Conservation (phyloP, 208 protist species). For the Acanthamoeba lenticulata region DNA sequence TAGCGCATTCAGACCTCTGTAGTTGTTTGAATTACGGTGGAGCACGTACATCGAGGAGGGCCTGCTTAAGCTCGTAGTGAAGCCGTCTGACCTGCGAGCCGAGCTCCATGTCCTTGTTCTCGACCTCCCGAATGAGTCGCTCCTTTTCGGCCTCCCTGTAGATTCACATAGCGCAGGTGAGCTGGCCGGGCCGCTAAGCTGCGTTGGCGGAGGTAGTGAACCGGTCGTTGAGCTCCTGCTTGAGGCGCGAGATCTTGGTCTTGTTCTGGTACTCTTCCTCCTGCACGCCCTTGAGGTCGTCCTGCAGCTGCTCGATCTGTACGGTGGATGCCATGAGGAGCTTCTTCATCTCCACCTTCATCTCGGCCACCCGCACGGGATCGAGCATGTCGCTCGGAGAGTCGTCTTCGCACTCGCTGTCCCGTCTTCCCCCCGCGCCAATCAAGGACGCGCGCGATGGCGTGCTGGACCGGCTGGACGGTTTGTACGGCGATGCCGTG, state of each 20-base stretch:
- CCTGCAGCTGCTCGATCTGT: slow-evolving; percentile 68
- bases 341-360: slow-evolving; percentile 58
- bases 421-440: background rate
- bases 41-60: background rate
- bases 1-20: background rate
- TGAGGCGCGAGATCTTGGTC: background rate
- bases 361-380: slow-evolving; percentile 48
- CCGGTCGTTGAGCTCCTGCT: slow-evolving; percentile 12
- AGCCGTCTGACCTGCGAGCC: slow-evolving; percentile 9
- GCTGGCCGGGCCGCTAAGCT: too few relatives aligned
- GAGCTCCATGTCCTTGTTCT: slow-evolving; percentile 47
- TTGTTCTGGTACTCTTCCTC: slow-evolving; percentile 30
- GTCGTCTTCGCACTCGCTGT: slow-evolving; percentile 37
- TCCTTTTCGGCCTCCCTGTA: slow-evolving; percentile 26
- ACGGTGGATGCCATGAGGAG: background rate
- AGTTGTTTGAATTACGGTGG: background rate
- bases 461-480: background rate
- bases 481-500: background rate
- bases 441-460: background rate
- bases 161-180: too few relatives aligned
- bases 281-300: slow-evolving; percentile 44
- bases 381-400: slow-evolving; percentile 1
- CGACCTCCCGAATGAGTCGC: background rate
- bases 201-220: background rate
- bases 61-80: slow-evolving; percentile 50